Evolutionary conservation across 1,139 yeast genomes (phyloP).

Genomic region (Blastobotrys raffinosifermentans): DNA sequence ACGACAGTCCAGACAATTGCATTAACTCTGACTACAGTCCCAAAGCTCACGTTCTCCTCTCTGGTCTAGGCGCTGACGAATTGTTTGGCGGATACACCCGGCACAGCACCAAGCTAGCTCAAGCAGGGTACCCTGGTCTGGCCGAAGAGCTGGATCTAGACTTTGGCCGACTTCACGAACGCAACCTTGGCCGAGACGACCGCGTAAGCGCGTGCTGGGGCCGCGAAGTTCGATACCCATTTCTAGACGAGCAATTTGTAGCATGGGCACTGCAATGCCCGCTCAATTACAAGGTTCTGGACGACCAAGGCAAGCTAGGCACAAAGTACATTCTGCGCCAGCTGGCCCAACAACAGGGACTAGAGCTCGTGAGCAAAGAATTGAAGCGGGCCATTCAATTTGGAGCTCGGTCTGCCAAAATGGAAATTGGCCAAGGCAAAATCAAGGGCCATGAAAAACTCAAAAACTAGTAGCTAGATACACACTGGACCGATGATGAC

Average conservation of each 20-base stretch:
- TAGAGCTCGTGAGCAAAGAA: slow-evolving; percentile 59
- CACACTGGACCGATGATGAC: background rate
- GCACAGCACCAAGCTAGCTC: slow-evolving; percentile 43
- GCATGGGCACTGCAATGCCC: slow-evolving; percentile 39
- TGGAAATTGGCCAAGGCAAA: slow-evolving; percentile 68
- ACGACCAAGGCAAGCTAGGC: slow-evolving; percentile 30
- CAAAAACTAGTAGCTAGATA: background rate
- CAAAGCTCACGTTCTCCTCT: slow-evolving; percentile 62
- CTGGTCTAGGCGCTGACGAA: slow-evolving; percentile 98
- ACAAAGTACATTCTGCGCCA: slow-evolving; percentile 62
- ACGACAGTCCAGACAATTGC: slow-evolving; percentile 15
- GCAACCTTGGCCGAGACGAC: slow-evolving; percentile 90
- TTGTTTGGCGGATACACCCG: slow-evolving; percentile 88
- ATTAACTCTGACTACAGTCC: slow-evolving; percentile 30
- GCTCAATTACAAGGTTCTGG: slow-evolving; percentile 33
- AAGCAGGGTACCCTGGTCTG: slow-evolving; percentile 34
- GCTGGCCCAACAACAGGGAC: slow-evolving; percentile 46
- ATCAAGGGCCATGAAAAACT: slow-evolving; percentile 56
- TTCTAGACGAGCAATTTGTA: slow-evolving; percentile 61
- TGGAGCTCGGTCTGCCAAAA: slow-evolving; percentile 92
- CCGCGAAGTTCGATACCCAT: slow-evolving; percentile 86
- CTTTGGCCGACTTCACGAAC: slow-evolving; percentile 61
- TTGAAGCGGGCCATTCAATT: slow-evolving; percentile 95
- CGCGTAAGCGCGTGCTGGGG: slow-evolving; percentile 83
- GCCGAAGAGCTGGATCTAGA: slow-evolving; percentile 59